Percentiles rank a stretch among this genome's conserved stretches.
phyloP scores from a whole-genome alignment of 2,329 filamentous ascomycete genomes.

The Trematosphaeria pertusa region DNA sequence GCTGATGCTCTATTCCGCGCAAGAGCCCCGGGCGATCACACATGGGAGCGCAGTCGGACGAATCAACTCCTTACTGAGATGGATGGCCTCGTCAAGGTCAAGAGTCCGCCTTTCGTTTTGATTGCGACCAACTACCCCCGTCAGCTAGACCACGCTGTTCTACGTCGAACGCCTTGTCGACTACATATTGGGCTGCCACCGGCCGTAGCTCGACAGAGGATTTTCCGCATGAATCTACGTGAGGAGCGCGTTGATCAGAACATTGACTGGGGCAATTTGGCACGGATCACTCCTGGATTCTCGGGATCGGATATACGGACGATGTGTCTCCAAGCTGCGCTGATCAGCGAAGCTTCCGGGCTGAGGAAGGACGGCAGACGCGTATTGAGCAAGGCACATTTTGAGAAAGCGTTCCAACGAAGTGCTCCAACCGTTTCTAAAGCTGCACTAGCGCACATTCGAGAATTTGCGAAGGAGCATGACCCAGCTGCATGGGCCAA shows the following conservation, averaged over 20 bases:
- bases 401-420: too few relatives aligned
- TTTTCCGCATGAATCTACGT: neutral
- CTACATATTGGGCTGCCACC: neutral
- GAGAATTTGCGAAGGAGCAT: too few relatives aligned
- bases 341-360: neutral
- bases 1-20: constrained; percentile 77
- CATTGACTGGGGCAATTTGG: neutral
- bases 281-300: neutral
- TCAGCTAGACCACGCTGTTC: constrained; percentile 4
- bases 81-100: constrained; percentile 1
- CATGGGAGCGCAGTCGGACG: neutral
- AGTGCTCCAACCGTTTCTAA: too few relatives aligned
- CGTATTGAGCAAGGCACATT: too few relatives aligned
- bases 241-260: neutral
- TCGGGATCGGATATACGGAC: neutral
- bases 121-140: constrained; percentile 4
- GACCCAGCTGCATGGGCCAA: too few relatives aligned
- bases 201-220: neutral
- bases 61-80: constrained; percentile 6
- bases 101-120: constrained; percentile 1
- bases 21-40: neutral
- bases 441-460: too few relatives aligned
- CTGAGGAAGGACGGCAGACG: too few relatives aligned
- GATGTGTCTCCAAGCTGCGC: neutral
- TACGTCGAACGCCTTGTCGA: neutral